A percentile compares a stretch with the other conserved stretches of the same genome.
Evolutionary conservation across 306 rosid genomes (phyloP).

Genomic region (Dryas alaskensis): DNA sequence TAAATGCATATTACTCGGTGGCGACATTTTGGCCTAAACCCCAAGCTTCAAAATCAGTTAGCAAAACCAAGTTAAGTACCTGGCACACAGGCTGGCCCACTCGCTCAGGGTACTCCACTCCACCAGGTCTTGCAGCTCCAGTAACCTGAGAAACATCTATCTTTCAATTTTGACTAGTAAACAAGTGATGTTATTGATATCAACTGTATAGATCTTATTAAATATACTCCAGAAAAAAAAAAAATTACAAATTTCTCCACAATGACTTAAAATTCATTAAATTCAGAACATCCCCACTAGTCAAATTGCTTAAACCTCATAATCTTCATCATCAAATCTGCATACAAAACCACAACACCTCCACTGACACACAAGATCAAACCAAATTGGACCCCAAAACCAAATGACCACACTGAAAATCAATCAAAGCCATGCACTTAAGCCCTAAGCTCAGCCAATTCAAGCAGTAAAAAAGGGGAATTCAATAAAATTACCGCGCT

Average conservation of each 20-base stretch:
- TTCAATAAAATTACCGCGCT: conserved; percentile 49
- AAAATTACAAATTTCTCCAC: conserved; percentile 9
- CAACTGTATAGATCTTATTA: conserved; percentile 35
- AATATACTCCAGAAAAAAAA: background rate
- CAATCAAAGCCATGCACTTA: conserved; percentile 28
- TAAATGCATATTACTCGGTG: conserved; percentile 5
- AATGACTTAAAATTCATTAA: conserved; percentile 17
- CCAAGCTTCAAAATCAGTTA: conserved; percentile 20
- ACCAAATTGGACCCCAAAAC: conserved; percentile 22
- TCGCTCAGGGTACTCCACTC: conserved; percentile 82
- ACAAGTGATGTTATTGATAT: background rate
- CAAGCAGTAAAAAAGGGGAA: conserved; percentile 1
- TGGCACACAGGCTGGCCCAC: conserved; percentile 91
- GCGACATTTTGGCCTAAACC: conserved; percentile 18
- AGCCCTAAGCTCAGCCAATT: conserved; percentile 22
- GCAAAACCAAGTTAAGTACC: conserved; percentile 53
- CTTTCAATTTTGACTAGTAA: conserved; percentile 33
- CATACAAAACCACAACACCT: conserved; percentile 5
- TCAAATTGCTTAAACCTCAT: conserved; percentile 6
- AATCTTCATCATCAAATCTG: conserved; percentile 24
- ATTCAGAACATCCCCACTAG: conserved; percentile 20
- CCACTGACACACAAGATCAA: conserved; percentile 38
- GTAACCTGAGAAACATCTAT: conserved; percentile 51
- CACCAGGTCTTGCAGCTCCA: conserved; percentile 73
- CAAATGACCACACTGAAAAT: conserved; percentile 22